Base-by-base conservation (phyloP, 805 yeast genomes). In the Teunomyces stri region DNA sequence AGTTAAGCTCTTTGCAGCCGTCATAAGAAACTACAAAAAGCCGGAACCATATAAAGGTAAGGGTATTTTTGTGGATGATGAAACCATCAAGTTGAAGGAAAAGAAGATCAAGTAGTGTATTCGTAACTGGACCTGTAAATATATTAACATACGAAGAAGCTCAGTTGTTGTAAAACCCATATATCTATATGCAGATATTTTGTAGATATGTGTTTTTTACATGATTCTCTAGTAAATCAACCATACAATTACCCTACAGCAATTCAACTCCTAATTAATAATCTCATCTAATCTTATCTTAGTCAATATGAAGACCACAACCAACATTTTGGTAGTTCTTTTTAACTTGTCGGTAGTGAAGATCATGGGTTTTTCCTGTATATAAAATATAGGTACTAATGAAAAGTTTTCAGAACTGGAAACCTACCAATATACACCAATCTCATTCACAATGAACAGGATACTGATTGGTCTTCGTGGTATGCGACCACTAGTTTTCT, bases 21-120 rank as follows among this genome's bases (percentile, higher is more conserved):
- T 82, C 48, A 76, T 94, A 54, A 84, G 98, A 66, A 81, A 80
- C 58, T 82, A 82, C 75, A 89, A 88, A 65, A 96, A 96, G 51
- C 99, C 99, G 40, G 99, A 94, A 72, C 97, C 97, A 34, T 94
- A 94, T 69, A 94, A 94, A 73, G 99, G 99, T 64, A 95, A 95
- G 59, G 99, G 99, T 62, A 86, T 94, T 43, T 94, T 86, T 64
- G 85, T 94, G 43, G 87, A 91, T 67, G 87, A 83, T 61, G 98
- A 94, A 74, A 89, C 95, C 43, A 86, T 94, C 66, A 84, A 82
- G 64, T 76, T 92, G 62, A 94, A 94, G 79, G 89, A 85, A 57
- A 89, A 89, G 79, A 92, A 90, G 79, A 88, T 92, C 66, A 92
- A 94, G 83, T 92, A 78, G 40, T 37, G 40, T 10, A 13, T n/a